Conservation (phyloP, 2,329 filamentous ascomycete species). For the Sarocladium strictum region DNA sequence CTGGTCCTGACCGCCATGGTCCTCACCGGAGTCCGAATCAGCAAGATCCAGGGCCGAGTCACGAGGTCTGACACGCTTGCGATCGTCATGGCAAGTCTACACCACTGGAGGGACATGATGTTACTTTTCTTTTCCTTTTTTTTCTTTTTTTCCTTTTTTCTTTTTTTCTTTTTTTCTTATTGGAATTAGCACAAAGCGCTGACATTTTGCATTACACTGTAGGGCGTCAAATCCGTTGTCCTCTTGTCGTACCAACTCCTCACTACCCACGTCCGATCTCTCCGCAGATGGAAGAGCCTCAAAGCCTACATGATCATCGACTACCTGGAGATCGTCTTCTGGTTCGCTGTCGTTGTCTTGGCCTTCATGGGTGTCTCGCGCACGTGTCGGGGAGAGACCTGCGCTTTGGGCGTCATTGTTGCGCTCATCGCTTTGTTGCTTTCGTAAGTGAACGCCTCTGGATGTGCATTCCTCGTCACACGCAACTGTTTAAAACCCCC, state of each 20-base stretch:
- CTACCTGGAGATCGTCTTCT: slow-evolving; percentile 20
- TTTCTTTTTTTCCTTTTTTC: not conserved
- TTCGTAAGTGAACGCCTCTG: not conserved
- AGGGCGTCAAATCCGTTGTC: slow-evolving; percentile 9
- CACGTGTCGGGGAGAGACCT: not conserved
- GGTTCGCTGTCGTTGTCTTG: slow-evolving; percentile 20
- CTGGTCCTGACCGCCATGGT: not conserved
- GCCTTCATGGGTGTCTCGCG: slow-evolving; percentile 12
- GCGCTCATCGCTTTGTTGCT: not conserved
- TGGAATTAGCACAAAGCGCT: no score
- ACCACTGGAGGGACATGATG: no score
- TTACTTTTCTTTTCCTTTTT: not conserved
- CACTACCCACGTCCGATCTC: slow-evolving; percentile 20
- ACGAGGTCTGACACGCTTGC: slow-evolving; percentile 4
- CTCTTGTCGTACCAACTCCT: slow-evolving; percentile 6
- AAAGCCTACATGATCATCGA: slow-evolving; percentile 20
- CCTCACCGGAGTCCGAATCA: not conserved
- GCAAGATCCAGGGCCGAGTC: not conserved
- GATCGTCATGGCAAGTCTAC: slow-evolving; percentile 7
- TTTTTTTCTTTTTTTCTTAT: no score
- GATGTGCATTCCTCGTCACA: no score
- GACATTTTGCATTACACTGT: not conserved
- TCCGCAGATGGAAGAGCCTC: slow-evolving; percentile 17
- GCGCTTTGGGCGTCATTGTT: not conserved
- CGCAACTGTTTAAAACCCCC: no score